Percentiles rank a stretch among this genome's conserved stretches.
Evolutionary conservation across 2,329 filamentous ascomycete species (phyloP).

Genomic region (Alternaria postmessia): DNA sequence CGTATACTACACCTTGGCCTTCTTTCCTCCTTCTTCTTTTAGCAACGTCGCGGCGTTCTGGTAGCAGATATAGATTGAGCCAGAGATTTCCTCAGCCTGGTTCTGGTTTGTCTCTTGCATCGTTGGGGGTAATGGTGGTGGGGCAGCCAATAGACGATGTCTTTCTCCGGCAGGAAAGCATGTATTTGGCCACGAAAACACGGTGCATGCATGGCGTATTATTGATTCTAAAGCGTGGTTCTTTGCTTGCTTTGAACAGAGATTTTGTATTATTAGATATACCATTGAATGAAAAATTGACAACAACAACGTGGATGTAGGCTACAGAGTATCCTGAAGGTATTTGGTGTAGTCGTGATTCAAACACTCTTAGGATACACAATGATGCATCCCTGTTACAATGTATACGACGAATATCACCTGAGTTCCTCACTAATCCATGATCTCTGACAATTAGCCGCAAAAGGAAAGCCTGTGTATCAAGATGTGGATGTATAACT

Average conservation of each 20-base stretch:
- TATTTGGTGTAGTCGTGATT: not conserved
- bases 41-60: not conserved
- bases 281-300: not conserved
- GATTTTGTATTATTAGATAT: conserved; percentile 5
- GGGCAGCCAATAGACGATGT: not conserved
- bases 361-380: not conserved
- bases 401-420: too few species aligned
- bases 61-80: not conserved
- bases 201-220: conserved; percentile 3
- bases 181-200: not conserved
- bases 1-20: not conserved
- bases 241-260: not conserved
- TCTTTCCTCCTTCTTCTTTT: not conserved
- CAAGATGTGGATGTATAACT: not conserved
- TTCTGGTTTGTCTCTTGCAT: not conserved
- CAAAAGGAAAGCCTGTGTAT: not conserved
- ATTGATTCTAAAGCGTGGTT: not conserved
- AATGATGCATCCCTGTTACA: not conserved
- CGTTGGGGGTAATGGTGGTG: not conserved
- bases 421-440: too few species aligned
- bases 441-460: too few species aligned
- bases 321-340: not conserved
- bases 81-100: not conserved
- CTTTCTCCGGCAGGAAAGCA: not conserved
- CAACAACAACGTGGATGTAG: not conserved